phyloP scores from a whole-genome alignment of 2,329 filamentous ascomycete genomes.

The Aspergillus aculeatus region DNA sequence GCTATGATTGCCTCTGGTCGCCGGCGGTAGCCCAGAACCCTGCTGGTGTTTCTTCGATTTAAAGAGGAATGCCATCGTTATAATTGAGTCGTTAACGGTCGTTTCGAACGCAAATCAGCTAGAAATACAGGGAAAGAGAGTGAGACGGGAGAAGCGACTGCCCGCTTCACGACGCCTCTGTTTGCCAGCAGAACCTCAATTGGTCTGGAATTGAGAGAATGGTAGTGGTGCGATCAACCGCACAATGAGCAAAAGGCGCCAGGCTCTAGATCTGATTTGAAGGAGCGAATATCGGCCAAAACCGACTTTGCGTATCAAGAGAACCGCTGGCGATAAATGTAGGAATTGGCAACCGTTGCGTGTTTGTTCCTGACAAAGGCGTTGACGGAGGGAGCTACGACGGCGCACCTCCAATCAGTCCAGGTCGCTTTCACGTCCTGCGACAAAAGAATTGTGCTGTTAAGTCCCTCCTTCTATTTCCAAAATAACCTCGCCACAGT shows the following conservation, averaged over 20 bases:
- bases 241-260: constrained; percentile 17
- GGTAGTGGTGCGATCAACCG: not conserved
- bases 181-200: constrained; percentile 3
- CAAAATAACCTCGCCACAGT: constrained; percentile 12
- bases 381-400: not conserved
- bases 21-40: constrained; percentile 49
- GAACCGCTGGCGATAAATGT: constrained; percentile 9
- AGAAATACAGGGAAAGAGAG: constrained; percentile 8
- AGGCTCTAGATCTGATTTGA: constrained; percentile 12
- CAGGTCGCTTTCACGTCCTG: constrained; percentile 14
- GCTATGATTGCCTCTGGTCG: constrained; percentile 56
- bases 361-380: constrained; percentile 9
- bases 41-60: constrained; percentile 76
- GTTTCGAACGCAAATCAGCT: constrained; percentile 24
- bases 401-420: constrained; percentile 7
- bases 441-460: constrained; percentile 3
- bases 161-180: constrained; percentile 2
- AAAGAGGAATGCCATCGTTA: constrained; percentile 75
- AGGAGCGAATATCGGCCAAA: constrained; percentile 8
- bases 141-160: constrained; percentile 11
- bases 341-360: constrained; percentile 4
- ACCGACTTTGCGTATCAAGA: constrained; percentile 10
- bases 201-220: constrained; percentile 2
- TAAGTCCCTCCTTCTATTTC: constrained; percentile 12
- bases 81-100: constrained; percentile 34